These are phyloP conservation scores for Tanacetum coccineum DNA, from an alignment of 129 eudicot genomes.

Conservation along the genomic window DNA sequence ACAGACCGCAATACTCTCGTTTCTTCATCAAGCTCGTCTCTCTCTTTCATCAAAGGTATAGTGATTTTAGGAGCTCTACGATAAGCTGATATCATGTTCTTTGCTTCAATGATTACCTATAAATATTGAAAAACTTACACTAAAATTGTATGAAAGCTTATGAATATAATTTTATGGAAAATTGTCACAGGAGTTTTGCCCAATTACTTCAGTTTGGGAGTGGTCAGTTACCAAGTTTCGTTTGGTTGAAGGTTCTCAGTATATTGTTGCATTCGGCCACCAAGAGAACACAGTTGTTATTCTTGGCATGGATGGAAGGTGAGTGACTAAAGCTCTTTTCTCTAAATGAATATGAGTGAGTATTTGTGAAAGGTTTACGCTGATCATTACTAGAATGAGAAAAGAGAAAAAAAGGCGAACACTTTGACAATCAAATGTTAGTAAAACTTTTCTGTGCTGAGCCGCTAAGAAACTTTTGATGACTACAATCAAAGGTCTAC, in stretches of 20 bases:
- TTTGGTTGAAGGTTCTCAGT: constrained; percentile 67
- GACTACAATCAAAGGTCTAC: no score
- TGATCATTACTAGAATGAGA: neutral
- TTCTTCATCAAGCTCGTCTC: constrained; percentile 58
- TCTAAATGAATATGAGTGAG: neutral
- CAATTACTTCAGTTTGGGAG: constrained; percentile 84
- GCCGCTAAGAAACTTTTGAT: no score
- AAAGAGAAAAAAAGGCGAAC: neutral
- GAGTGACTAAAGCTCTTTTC: constrained; percentile 14
- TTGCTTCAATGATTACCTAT: neutral
- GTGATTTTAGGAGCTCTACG: constrained; percentile 9
- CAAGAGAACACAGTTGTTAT: constrained; percentile 77
- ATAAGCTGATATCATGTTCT: neutral
- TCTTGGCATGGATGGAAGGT: constrained; percentile 98
- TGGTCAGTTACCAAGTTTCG: constrained; percentile 96
- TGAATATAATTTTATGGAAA: constrained; percentile 1
- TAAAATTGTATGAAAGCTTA: constrained; percentile 5
- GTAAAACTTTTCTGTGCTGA: no score
- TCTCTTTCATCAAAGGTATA: constrained; percentile 89
- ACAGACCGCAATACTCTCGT: constrained; percentile 36
- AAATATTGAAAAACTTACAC: no score
- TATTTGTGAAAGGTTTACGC: neutral
- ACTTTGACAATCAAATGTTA: no score
- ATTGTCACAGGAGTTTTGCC: constrained; percentile 75
- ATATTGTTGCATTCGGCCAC: constrained; percentile 84